Percentiles rank a stretch among this genome's conserved stretches.
These are phyloP conservation scores for Escallonia rubra DNA, from an alignment of 129 eudicot species.

Conservation along the genomic window DNA sequence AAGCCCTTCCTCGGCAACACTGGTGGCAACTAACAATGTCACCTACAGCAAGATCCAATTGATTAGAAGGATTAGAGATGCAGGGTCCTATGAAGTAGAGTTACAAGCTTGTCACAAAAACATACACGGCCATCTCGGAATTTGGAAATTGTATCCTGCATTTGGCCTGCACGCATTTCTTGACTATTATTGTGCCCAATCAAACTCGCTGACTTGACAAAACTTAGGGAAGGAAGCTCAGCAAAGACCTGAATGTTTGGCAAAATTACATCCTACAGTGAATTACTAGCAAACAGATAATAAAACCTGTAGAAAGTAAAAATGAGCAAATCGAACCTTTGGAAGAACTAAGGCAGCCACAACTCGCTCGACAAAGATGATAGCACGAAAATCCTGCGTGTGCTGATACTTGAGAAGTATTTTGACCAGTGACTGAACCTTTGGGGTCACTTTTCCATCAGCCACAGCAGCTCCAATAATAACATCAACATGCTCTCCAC, in stretches of 20 bases:
- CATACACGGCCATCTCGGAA: conserved; percentile 99
- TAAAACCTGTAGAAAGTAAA: neutral
- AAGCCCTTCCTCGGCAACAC: conserved; percentile 99
- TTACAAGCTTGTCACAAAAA: conserved; percentile 11
- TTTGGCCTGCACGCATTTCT: conserved; percentile 92
- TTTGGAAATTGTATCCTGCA: conserved; percentile 92
- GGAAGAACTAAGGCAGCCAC: conserved; percentile 98
- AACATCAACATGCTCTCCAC: conserved; percentile 98
- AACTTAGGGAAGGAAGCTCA: conserved; percentile 87
- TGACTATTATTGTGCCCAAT: conserved; percentile 98
- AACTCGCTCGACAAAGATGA: conserved; percentile 96
- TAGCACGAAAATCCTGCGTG: conserved; percentile 92
- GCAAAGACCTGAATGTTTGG: conserved; percentile 67
- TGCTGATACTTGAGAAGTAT: conserved; percentile 86
- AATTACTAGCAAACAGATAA: conserved; percentile 11
- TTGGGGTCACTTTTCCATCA: conserved; percentile 98
- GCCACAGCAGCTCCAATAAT: conserved; percentile 99
- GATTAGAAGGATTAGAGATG: conserved; percentile 8
- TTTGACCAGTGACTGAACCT: conserved; percentile 92
- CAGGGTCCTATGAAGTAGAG: neutral
- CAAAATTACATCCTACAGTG: conserved; percentile 1
- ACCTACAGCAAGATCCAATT: conserved; percentile 41
- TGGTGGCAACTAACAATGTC: conserved; percentile 94
- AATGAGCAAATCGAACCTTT: conserved; percentile 48
- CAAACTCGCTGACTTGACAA: conserved; percentile 87